Conservation (phyloP, 306 rosid genomes). For the Ormosia semicastrata region DNA sequence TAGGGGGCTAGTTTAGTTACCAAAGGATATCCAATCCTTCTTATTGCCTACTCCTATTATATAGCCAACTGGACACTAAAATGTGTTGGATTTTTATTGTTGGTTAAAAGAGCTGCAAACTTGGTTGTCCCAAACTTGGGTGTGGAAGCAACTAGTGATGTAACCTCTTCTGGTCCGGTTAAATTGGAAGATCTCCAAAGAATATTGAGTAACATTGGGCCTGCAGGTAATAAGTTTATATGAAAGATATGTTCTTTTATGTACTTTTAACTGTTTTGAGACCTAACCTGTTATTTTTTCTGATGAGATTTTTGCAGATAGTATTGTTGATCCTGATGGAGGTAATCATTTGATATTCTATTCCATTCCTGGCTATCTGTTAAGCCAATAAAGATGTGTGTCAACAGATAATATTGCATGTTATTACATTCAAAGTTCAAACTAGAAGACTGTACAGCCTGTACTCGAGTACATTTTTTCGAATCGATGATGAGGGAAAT, state of each 20-base stretch:
- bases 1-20: background rate
- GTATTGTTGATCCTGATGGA: slow-evolving; percentile 71
- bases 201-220: slow-evolving; percentile 74
- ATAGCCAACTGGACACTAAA: slow-evolving; percentile 15
- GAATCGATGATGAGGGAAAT: background rate
- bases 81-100: background rate
- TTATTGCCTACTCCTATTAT: background rate
- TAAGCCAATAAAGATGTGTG: background rate
- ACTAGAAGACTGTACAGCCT: background rate
- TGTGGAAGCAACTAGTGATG: slow-evolving; percentile 57
- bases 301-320: slow-evolving; percentile 52
- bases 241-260: slow-evolving; percentile 10
- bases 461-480: background rate
- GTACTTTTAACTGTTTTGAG: background rate
- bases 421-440: slow-evolving; percentile 17
- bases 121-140: slow-evolving; percentile 57
- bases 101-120: slow-evolving; percentile 45
- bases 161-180: slow-evolving; percentile 72
- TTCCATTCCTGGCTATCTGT: background rate
- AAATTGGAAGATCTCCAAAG: slow-evolving; percentile 86
- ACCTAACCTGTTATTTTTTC: slow-evolving; percentile 40
- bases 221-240: slow-evolving; percentile 54
- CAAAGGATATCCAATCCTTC: background rate
- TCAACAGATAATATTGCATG: slow-evolving; percentile 17
- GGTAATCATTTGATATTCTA: slow-evolving; percentile 49